Conservation (phyloP, 805 yeast species). For the Ascoidea rubescens region DNA sequence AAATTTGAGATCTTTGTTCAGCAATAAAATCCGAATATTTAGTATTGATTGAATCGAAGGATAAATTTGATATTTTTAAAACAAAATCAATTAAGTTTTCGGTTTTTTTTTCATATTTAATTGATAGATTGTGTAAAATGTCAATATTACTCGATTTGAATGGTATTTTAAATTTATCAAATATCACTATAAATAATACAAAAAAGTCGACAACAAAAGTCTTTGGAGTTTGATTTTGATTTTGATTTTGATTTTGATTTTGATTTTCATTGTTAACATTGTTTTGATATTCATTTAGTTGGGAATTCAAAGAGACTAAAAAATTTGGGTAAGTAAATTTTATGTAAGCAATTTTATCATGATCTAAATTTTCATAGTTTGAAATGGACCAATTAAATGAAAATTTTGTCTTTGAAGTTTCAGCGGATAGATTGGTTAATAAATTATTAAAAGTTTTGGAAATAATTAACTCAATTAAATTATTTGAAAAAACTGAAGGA, state of each 20-base stretch:
- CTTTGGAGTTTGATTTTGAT: too few relatives aligned
- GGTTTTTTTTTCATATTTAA: background rate
- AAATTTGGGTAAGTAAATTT: slow-evolving; percentile 13
- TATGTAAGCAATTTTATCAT: slow-evolving; percentile 18
- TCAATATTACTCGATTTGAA: background rate
- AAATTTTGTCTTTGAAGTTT: background rate
- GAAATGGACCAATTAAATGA: slow-evolving; percentile 22
- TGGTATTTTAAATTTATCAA: background rate
- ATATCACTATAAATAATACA: too few relatives aligned
- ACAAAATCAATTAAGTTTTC: too few relatives aligned
- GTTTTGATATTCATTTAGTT: background rate
- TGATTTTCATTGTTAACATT: too few relatives aligned
- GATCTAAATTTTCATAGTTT: slow-evolving; percentile 21
- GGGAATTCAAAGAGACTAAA: background rate
- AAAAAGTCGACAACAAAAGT: too few relatives aligned
- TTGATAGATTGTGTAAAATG: background rate
- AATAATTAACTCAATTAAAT: background rate
- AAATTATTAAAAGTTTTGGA: too few relatives aligned
- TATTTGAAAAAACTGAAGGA: background rate
- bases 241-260: too few relatives aligned
- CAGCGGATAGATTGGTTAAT: too few relatives aligned
- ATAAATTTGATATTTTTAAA: too few relatives aligned
- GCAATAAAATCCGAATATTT: too few relatives aligned
- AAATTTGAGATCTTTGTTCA: background rate
- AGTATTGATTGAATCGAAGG: background rate